Evolutionary conservation across 768 basidiomycete species (phyloP), one percentile per base, ranked within the genome.

Genomic region (Mycena pura): DNA sequence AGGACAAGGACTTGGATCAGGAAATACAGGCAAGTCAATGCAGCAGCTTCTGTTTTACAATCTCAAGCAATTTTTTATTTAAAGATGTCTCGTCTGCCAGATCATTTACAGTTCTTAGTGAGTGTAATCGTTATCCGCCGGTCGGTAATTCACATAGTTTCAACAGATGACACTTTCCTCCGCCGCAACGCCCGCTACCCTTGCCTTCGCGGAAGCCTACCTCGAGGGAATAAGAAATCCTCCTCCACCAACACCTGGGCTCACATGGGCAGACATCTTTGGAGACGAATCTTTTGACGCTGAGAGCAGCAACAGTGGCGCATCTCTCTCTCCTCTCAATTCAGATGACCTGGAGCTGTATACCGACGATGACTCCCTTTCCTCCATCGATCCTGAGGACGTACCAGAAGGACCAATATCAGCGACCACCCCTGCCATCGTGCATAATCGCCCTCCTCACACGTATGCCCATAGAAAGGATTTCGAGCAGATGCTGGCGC

Each of bases 201-300:
- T 85, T 27, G 73, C 77, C 0, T 80, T 79, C 64, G 90, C 88
- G n/a, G 80, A 85, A 6, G 58, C 73, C 0, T 86, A 84, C 64
- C 76, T 89, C 6, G 76, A 87, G 28, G 70, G 66, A 1, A 70
- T 82, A 14, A 74, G 70, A 24, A 80, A 87, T 59, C 86, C 85
- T 22, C 76, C 76, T 2, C 66, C 73, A 4, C 67, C 74, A 1
- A 72, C 78, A 7, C 71, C 77, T 3, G 67, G 78, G 1, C 73
- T 92, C 7, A 91, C 89, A 3, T 95, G 93, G 93, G 78, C 81
- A 60, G 82, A 86, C n/a, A 93, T 95, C 49, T 80, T 94, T 15
- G 83, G 83, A 1, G 92, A 92, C 67, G 92, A 93, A 57, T 91
- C 92, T 4, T 90, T 92, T 62, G 90, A 93, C 72, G 93, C 90